Evolutionary conservation across 768 basidiomycete species (phyloP), one percentile per base, ranked within the genome.

Genomic region (Pluteus cervinus): DNA sequence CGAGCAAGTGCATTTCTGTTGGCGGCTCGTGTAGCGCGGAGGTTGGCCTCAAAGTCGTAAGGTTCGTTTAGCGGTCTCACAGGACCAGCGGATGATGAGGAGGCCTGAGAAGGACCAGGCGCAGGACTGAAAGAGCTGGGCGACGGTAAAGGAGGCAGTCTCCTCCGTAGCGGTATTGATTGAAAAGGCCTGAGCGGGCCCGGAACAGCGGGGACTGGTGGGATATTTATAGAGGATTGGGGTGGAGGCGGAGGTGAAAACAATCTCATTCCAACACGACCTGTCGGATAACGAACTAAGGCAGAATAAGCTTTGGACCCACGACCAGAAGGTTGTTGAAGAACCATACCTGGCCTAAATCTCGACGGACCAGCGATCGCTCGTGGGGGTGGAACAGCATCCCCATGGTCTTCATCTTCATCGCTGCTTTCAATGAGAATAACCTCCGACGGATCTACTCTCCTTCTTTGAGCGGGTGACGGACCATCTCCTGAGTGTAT

Each of bases 121-220:
- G 57, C 9, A 28, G 9, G 26, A 14, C 14, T 9, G 14, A 9
- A 14, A 28, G 9, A 14, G 14, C 14, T 28, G 14, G 60, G 51
- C 39, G 56, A 45, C 16, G 60, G 50, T 47, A 44, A 46, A 20
- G 60, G 28, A 7, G 57, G 59, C 3, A 57, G 51, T 12, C 56
- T 63, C 2, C 52, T 60, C 4, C 57, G 65, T 43, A 64, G 45
- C 4, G 65, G 64, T 20, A 69, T 42, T 16, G 69, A 69, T 20
- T 66, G 52, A 1, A 59, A 55, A 0, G 52, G 46, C 5, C 55
- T 58, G 41, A 45, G 65, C 36, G 60, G 62, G 4, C 40, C 52
- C 1, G 75, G 74, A 16, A 75, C 38, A 9, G 61, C 51, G 2
- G 82, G 83, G 1, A 84, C 75, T 1, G 80, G 79, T 1, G 81